Percentiles rank a stretch among this genome's conserved stretches.
Conservation (phyloP, 1,284 basidiomycete genomes). For the Marasmius oreades region DNA sequence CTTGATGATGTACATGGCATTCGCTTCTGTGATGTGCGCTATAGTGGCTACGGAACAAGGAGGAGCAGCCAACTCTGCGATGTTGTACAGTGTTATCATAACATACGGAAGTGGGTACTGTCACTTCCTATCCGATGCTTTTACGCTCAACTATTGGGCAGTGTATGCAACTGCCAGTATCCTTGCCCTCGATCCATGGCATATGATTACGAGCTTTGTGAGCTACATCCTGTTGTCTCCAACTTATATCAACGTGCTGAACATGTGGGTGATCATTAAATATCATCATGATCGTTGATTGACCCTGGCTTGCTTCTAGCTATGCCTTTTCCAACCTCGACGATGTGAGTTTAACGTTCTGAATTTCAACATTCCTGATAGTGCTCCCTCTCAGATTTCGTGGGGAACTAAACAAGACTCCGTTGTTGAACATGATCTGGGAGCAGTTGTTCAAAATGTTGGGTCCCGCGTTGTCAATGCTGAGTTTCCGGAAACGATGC, state of each 20-base stretch:
- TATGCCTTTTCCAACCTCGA: constrained; percentile 83
- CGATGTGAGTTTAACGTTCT: constrained; percentile 46
- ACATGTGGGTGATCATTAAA: constrained; percentile 54
- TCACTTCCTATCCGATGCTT: not conserved
- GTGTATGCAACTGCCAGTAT: constrained; percentile 77
- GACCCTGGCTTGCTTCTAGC: constrained; percentile 30
- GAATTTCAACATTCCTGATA: not conserved
- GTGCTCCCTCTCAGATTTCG: constrained; percentile 51
- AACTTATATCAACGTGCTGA: constrained; percentile 86
- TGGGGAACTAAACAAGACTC: constrained; percentile 91
- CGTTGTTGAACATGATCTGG: constrained; percentile 69
- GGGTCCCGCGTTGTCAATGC: constrained; percentile 81
- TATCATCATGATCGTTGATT: constrained; percentile 6
- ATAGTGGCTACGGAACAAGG: constrained; percentile 65
- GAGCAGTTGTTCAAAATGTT: constrained; percentile 74
- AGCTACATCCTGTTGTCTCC: constrained; percentile 88
- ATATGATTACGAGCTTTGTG: constrained; percentile 87
- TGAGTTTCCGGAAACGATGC: constrained; percentile 81
- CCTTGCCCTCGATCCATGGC: constrained; percentile 92
- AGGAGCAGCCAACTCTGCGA: constrained; percentile 64
- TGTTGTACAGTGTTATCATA: constrained; percentile 81
- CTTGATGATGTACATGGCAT: constrained; percentile 80
- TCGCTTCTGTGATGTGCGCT: constrained; percentile 74
- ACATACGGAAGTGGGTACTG: constrained; percentile 74
- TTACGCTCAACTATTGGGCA: constrained; percentile 19